Base-by-base conservation (phyloP, 2,329 filamentous ascomycete genomes). In the Exophiala alcalophila region DNA sequence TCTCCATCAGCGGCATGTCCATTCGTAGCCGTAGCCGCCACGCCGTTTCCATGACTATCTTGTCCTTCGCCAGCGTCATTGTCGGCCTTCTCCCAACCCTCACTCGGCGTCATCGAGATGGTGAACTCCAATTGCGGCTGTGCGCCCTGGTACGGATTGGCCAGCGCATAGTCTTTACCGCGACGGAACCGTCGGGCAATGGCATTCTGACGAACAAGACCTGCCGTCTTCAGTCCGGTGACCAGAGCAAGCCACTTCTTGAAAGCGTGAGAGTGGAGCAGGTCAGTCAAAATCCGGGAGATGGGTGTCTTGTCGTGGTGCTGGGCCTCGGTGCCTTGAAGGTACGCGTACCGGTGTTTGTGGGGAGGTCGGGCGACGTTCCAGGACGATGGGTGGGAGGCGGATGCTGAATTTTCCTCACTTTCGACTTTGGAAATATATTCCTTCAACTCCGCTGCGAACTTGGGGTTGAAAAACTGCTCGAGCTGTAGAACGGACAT, bases 331-430 rank as follows among this genome's bases (percentile, higher is more conserved):
- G 40, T 39, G 7, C 45, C 44, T 14, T 51, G 46, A 25, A 57
- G 47, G 65, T 92, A 98, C 2, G 95, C 72, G 63, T 84, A 98
- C 10, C 90, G 86, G 61, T 96, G 89, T 70, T 98, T 98, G 69
- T 98, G 90, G 0, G 92, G 92, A 26, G 92, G 92, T 21, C 80
- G 77, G 5, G 92, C 86, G 6, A 94, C 84, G 48, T 75, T 78
- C 86, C 86, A 92, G 0, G 68, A 66, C 28, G 71, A 44, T 18
- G 52, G 44, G 14, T 50, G 41, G 14, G 32, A 15, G 7, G 29
- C 29, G 20, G 23, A 30, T 5, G 32, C 38, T 29, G 77, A 49
- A 4, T 77, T 59, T 23, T 27, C 23, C 9, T 69, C 61, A 42
- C 67, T 68, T 58, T 90, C 84, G 55, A 83, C 74, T 1, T 73